These are phyloP conservation scores for Arthroderma sp. DNA, from an alignment of 2,329 filamentous ascomycete genomes.

Conservation along the genomic window DNA sequence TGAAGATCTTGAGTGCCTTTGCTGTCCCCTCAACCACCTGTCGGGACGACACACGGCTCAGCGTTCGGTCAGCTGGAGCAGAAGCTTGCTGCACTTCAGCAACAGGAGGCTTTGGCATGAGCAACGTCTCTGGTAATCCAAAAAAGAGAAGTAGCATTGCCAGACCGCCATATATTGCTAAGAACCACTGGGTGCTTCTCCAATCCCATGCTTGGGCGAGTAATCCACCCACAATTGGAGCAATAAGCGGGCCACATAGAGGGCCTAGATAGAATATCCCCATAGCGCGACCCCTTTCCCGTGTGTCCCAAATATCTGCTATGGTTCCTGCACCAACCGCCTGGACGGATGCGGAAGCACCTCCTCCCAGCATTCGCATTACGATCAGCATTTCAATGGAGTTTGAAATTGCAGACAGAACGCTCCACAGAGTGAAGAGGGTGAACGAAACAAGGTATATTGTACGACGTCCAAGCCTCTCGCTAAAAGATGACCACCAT, in stretches of 20 bases:
- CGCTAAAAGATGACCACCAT: constrained; percentile 77
- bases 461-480: constrained; percentile 55
- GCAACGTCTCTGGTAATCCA: constrained; percentile 33
- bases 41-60: constrained; percentile 46
- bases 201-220: constrained; percentile 58
- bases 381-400: constrained; percentile 65
- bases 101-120: constrained; percentile 17
- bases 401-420: constrained; percentile 54
- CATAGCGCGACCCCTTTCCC: constrained; percentile 67
- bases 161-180: constrained; percentile 52
- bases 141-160: constrained; percentile 29
- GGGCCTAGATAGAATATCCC: constrained; percentile 71
- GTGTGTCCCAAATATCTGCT: constrained; percentile 64
- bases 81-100: constrained; percentile 14
- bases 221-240: constrained; percentile 63
- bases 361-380: constrained; percentile 61
- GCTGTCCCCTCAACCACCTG: constrained; percentile 49
- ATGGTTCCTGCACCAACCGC: constrained; percentile 75
- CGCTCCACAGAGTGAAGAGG: constrained; percentile 58
- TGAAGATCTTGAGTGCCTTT: constrained; percentile 40
- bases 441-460: constrained; percentile 65
- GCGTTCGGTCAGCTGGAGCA: constrained; percentile 11
- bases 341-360: constrained; percentile 66
- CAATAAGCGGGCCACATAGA: constrained; percentile 58
- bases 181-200: constrained; percentile 67